phyloP scores from a whole-genome alignment of 331 rosid genomes.

The Erythrophleum ivorense region DNA sequence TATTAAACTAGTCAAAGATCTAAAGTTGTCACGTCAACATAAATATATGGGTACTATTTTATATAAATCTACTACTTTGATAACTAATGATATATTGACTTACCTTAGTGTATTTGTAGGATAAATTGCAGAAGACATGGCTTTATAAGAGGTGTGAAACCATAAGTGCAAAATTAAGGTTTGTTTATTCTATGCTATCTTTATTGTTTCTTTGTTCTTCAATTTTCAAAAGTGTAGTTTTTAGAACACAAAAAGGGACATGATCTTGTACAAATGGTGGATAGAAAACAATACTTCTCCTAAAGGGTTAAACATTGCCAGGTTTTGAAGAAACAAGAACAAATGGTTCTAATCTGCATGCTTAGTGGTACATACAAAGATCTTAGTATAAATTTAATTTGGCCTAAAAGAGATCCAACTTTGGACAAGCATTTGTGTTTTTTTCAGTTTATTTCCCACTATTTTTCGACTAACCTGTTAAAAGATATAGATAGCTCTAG shows the following conservation, averaged over 20 bases:
- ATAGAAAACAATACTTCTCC: conserved; percentile 12
- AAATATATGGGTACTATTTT: conserved; percentile 62
- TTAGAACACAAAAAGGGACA: conserved; percentile 5
- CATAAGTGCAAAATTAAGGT: conserved; percentile 93
- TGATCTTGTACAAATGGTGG: background rate
- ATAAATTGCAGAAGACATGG: conserved; percentile 87
- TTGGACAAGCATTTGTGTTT: conserved; percentile 57
- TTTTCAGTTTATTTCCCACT: conserved; percentile 14
- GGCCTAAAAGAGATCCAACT: conserved; percentile 89
- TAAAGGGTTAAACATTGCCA: background rate
- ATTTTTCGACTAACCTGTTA: background rate
- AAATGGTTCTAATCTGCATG: too few species aligned
- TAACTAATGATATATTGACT: conserved; percentile 30
- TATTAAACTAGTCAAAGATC: conserved; percentile 85
- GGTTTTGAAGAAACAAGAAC: too few species aligned
- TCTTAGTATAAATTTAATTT: conserved; percentile 72
- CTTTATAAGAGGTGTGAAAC: conserved; percentile 92
- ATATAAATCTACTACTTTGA: conserved; percentile 32
- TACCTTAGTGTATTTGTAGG: conserved; percentile 51
- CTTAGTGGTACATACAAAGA: conserved; percentile 73
- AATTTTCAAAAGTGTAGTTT: background rate
- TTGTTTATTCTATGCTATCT: conserved; percentile 37
- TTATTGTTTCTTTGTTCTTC: conserved; percentile 24
- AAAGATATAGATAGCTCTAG: background rate
- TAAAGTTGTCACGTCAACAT: conserved; percentile 93